Percentiles rank a stretch among this genome's conserved stretches.
phyloP scores from a whole-genome alignment of 257 asterid genomes.

The Solanum gandarillasii region DNA sequence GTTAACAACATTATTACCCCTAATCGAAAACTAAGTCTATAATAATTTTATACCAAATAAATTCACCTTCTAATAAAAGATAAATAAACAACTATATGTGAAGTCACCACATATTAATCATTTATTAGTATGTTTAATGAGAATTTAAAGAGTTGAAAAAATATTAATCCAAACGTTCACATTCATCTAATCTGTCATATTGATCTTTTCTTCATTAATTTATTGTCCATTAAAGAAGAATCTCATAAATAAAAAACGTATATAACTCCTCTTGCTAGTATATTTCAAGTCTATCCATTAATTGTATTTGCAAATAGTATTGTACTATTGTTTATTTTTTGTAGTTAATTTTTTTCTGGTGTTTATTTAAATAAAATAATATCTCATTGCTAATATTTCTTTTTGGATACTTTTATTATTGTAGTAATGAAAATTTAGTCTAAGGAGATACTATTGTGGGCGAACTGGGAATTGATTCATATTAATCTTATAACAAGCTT shows the following conservation, averaged over 20 bases:
- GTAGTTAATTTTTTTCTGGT: neutral
- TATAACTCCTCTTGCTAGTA: neutral
- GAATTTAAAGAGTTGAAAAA: neutral
- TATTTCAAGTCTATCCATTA: neutral
- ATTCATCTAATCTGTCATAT: neutral
- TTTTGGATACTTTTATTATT: neutral
- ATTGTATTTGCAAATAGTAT: neutral
- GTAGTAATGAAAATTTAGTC: slow-evolving; percentile 57
- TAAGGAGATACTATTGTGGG: slow-evolving; percentile 49
- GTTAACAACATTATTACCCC: too few relatives aligned
- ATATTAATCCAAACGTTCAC: neutral
- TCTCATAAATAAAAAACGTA: neutral
- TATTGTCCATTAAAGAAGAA: neutral
- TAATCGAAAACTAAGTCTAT: too few relatives aligned
- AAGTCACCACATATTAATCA: too few relatives aligned
- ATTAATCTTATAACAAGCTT: neutral
- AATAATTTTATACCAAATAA: too few relatives aligned
- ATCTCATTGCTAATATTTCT: too few relatives aligned
- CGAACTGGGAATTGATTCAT: slow-evolving; percentile 59
- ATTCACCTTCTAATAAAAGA: too few relatives aligned
- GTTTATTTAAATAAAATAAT: neutral
- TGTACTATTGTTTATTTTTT: neutral
- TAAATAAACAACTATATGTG: too few relatives aligned
- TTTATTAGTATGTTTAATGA: too few relatives aligned
- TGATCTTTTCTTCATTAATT: neutral